Evolutionary conservation across 208 protist genomes (phyloP).

Genomic region (Angomonas deanei): DNA sequence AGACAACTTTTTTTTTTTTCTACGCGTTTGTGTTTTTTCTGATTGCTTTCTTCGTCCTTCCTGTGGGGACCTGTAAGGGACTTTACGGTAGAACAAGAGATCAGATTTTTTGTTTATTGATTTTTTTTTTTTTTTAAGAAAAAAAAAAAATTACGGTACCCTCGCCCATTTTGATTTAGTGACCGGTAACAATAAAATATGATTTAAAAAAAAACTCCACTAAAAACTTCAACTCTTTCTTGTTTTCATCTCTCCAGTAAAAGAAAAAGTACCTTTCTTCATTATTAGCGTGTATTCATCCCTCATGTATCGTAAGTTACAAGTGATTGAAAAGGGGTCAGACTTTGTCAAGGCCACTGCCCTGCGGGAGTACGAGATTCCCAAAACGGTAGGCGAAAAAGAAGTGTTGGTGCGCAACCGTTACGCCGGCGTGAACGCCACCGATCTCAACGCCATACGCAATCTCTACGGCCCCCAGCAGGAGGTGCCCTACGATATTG

Average conservation of each 20-base stretch:
- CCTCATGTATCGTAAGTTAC: slow-evolving; percentile 17
- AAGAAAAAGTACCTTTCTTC: not conserved
- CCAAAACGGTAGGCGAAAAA: slow-evolving; percentile 16
- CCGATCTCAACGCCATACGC: slow-evolving; percentile 26
- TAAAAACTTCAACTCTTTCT: too few species aligned
- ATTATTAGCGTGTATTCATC: too few species aligned
- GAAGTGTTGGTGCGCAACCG: slow-evolving; percentile 21
- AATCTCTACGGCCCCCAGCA: slow-evolving; percentile 21
- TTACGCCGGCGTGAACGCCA: slow-evolving; percentile 34
- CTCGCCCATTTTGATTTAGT: too few species aligned
- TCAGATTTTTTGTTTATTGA: not conserved
- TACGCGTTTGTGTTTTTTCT: not conserved
- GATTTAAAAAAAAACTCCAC: too few species aligned
- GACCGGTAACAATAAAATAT: too few species aligned
- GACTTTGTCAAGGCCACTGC: slow-evolving; percentile 24
- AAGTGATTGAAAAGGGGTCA: slow-evolving; percentile 21
- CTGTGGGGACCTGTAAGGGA: not conserved
- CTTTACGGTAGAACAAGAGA: not conserved
- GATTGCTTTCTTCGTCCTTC: slow-evolving; percentile 1
- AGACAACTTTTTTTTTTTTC: too few species aligned
- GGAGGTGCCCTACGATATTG: slow-evolving; percentile 19
- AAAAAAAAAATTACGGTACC: too few species aligned
- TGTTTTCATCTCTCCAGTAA: not conserved
- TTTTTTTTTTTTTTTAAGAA: not conserved
- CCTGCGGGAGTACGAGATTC: slow-evolving; percentile 18